Evolutionary conservation across 495 filamentous ascomycete genomes (phyloP).

Genomic region (Penicillium ucsense): DNA sequence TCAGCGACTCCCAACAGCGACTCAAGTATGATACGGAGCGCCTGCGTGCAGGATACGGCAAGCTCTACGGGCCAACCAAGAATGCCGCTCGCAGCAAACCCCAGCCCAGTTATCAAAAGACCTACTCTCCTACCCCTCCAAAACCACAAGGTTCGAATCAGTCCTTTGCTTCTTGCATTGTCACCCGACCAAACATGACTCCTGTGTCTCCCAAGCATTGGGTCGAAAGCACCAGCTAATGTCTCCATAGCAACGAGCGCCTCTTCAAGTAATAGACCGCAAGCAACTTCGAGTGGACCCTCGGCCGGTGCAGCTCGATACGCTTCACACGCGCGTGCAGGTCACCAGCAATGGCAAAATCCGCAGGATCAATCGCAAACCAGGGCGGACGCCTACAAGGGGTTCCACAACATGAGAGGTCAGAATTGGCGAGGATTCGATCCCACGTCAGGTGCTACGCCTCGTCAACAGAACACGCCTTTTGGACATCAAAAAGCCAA

Average conservation of each 20-base stretch:
- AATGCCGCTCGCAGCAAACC: slow-evolving; percentile 18
- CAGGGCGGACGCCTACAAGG: slow-evolving; percentile 49
- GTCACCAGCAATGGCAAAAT: slow-evolving; percentile 30
- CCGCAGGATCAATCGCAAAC: slow-evolving; percentile 44
- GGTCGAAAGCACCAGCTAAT: background rate
- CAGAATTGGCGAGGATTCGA: slow-evolving; percentile 32
- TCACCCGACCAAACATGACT: too few species aligned
- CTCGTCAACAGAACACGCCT: slow-evolving; percentile 26
- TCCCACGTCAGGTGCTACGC: slow-evolving; percentile 17
- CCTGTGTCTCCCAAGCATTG: too few species aligned
- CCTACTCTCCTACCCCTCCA: slow-evolving; percentile 11
- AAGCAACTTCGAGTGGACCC: slow-evolving; percentile 27
- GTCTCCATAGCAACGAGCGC: slow-evolving; percentile 13
- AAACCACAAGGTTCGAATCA: slow-evolving; percentile 17
- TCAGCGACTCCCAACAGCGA: slow-evolving; percentile 56
- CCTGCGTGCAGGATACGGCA: slow-evolving; percentile 37
- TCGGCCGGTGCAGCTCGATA: slow-evolving; percentile 50
- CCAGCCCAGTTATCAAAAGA: slow-evolving; percentile 13
- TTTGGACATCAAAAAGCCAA: slow-evolving; percentile 26
- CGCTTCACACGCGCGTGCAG: slow-evolving; percentile 38
- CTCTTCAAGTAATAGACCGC: slow-evolving; percentile 14
- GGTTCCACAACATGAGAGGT: slow-evolving; percentile 63
- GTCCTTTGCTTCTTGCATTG: background rate
- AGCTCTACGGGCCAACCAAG: slow-evolving; percentile 26
- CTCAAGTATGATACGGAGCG: slow-evolving; percentile 72